A percentile compares a stretch with the other conserved stretches of the same genome.
Evolutionary conservation across 164 flowering plant species (phyloP).

Genomic region (Dillenia turbinata): DNA sequence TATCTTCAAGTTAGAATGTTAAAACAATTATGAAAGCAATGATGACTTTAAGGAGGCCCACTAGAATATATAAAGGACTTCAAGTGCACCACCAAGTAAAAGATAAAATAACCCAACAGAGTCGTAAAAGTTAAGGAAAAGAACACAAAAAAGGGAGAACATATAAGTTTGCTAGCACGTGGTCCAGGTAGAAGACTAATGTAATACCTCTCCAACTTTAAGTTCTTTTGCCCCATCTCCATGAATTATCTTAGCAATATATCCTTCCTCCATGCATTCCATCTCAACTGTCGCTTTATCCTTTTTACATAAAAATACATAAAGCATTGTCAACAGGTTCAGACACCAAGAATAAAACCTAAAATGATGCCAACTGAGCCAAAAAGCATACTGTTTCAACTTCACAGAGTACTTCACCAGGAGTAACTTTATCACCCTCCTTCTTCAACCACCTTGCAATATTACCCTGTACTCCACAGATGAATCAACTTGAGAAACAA

Average conservation of each 20-base stretch:
- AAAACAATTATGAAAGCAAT: too few species aligned
- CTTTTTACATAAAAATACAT: slow-evolving; percentile 22
- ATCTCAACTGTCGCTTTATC: slow-evolving; percentile 99
- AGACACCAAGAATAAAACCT: not conserved
- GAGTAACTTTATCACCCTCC: slow-evolving; percentile 84
- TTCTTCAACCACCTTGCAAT: slow-evolving; percentile 97
- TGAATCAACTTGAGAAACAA: slow-evolving; percentile 3
- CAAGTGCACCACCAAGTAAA: too few species aligned
- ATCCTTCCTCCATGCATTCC: slow-evolving; percentile 99
- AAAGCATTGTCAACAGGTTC: too few species aligned
- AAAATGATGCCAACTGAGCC: not conserved
- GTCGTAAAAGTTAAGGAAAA: too few species aligned
- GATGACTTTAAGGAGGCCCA: too few species aligned
- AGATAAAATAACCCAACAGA: too few species aligned
- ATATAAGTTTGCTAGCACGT: not conserved
- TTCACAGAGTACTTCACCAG: slow-evolving; percentile 99
- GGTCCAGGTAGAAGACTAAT: not conserved
- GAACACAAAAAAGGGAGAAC: too few species aligned
- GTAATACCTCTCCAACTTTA: slow-evolving; percentile 92
- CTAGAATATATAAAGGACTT: too few species aligned
- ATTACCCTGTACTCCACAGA: slow-evolving; percentile 60
- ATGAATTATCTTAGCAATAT: slow-evolving; percentile 77
- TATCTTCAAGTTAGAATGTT: too few species aligned
- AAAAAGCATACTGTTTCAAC: slow-evolving; percentile 75
- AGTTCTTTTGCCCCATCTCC: slow-evolving; percentile 90